phyloP scores from a whole-genome alignment of 768 basidiomycete species.

The Termitomyces sp. region DNA sequence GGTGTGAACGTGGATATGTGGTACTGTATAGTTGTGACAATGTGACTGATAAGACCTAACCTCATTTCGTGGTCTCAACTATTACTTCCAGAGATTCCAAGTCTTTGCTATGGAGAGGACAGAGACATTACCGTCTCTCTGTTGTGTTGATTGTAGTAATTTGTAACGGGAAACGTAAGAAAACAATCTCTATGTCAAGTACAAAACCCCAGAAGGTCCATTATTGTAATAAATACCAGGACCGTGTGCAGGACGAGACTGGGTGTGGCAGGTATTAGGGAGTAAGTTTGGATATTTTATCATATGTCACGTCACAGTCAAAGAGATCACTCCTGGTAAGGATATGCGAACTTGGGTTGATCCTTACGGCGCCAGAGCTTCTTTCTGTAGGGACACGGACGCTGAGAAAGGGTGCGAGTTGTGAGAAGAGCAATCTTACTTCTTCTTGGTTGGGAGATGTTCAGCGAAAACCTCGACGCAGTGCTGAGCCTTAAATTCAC shows the following conservation, averaged over 20 bases:
- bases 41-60: conserved; percentile 17
- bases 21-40: conserved; percentile 25
- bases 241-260: too few relatives aligned
- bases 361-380: conserved; percentile 91
- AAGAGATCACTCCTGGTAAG: conserved; percentile 66
- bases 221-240: neutral
- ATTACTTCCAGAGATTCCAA: too few relatives aligned
- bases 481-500: conserved; percentile 82
- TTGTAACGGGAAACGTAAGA: neutral
- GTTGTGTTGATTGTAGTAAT: neutral
- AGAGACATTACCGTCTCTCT: neutral
- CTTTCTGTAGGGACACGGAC: conserved; percentile 45
- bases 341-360: conserved; percentile 81
- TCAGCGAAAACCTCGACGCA: conserved; percentile 86
- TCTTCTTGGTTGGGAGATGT: conserved; percentile 81
- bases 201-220: neutral
- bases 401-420: neutral
- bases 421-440: conserved; percentile 45
- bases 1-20: conserved; percentile 13
- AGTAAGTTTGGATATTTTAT: neutral
- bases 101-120: too few relatives aligned
- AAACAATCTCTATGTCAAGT: neutral
- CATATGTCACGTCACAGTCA: neutral
- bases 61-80: conserved; percentile 11
- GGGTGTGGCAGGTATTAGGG: neutral